A percentile compares a stretch with the other conserved stretches of the same genome.
Evolutionary conservation across 331 rosid genomes (phyloP).

Genomic region (Telfairia occidentalis): DNA sequence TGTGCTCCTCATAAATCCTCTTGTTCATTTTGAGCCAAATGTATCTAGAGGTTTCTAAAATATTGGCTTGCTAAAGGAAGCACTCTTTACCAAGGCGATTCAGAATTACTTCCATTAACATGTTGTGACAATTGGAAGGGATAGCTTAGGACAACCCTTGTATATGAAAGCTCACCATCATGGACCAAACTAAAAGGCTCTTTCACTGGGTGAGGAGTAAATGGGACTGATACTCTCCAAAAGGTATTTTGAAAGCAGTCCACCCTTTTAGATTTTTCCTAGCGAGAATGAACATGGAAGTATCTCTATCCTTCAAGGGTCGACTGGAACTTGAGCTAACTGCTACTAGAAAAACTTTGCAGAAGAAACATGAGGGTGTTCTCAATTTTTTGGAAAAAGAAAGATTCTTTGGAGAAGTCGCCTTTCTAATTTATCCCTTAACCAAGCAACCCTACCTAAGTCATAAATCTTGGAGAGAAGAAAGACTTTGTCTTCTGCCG

Average conservation of each 20-base stretch:
- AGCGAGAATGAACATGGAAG: no score
- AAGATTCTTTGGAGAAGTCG: not conserved
- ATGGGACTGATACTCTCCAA: not conserved
- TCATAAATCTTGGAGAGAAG: not conserved
- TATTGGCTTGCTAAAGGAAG: not conserved
- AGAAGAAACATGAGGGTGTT: not conserved
- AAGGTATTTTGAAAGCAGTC: not conserved
- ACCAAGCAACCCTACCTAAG: not conserved
- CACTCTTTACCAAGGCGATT: not conserved
- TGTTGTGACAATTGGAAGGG: not conserved
- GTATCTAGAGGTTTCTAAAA: not conserved
- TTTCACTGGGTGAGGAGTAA: not conserved
- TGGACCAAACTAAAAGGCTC: not conserved
- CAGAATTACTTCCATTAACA: not conserved
- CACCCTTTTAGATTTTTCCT: not conserved
- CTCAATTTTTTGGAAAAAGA: not conserved
- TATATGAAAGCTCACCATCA: not conserved
- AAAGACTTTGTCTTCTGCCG: not conserved
- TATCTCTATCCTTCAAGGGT: not conserved
- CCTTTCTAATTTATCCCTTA: not conserved
- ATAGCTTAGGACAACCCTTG: not conserved
- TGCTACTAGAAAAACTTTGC: not conserved
- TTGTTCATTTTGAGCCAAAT: not conserved
- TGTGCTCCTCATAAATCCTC: not conserved
- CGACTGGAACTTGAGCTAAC: not conserved